Evolutionary conservation across 345 rosid species (phyloP).

Genomic region (Hypericum androsaemum): DNA sequence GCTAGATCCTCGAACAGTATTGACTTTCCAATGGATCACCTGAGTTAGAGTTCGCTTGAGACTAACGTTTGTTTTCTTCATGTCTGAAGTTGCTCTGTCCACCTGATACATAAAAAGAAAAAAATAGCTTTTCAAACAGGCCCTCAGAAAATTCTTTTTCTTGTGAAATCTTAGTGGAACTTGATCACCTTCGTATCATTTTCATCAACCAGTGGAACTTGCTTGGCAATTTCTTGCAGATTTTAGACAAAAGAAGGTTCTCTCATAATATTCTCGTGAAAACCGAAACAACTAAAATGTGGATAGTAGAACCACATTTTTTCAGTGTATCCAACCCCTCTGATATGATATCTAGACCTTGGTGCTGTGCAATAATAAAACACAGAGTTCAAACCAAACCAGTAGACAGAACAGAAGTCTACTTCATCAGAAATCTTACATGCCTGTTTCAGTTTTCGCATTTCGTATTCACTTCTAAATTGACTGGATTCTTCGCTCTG

Average conservation of each 20-base stretch:
- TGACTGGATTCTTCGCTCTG: constrained; percentile 57
- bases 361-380: constrained; percentile 21
- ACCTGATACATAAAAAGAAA: constrained; percentile 39
- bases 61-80: constrained; percentile 60
- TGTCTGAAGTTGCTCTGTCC: constrained; percentile 54
- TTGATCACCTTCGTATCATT: constrained; percentile 68
- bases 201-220: constrained; percentile 72
- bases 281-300: neutral
- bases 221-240: constrained; percentile 66
- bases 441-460: constrained; percentile 76
- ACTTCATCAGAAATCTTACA: constrained; percentile 22
- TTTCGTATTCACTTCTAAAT: constrained; percentile 68
- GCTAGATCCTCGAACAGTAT: neutral
- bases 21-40: constrained; percentile 27
- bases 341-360: constrained; percentile 50
- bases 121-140: neutral
- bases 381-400: constrained; percentile 1
- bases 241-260: neutral
- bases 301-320: constrained; percentile 42
- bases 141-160: neutral
- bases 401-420: neutral
- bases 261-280: neutral
- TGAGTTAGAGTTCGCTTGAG: constrained; percentile 57
- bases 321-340: constrained; percentile 41
- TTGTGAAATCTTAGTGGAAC: neutral